Evolutionary conservation across 352 stramenopile genomes (phyloP), one percentile per base, ranked within the genome.

Genomic region (Ophiocytium majus): DNA sequence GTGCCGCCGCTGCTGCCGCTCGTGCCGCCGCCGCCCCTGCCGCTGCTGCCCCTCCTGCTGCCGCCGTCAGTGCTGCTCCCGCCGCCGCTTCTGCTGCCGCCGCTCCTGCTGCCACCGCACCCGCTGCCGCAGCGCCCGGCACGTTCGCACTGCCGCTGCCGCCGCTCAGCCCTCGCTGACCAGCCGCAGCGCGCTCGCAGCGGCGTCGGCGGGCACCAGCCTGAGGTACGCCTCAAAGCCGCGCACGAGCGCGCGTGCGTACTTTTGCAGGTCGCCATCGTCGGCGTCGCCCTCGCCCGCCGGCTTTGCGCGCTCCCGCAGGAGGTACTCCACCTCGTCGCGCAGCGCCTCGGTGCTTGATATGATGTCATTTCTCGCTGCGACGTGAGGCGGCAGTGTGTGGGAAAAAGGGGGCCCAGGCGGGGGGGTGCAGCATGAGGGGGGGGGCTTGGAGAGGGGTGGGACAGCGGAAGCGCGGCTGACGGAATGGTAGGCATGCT

Each of bases 201-300:
- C 57, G 28, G 19, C 57, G 17, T 66, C 57, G 17, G 19, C 28
- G 19, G 64, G 31, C 31, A 76, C 5, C 64, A 76, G 64, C 64
- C 17, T 76, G 64, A 76, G 17, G 64, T 76, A 76, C 5, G 64
- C 64, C 64, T 76, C 31, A 37, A 76, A 76, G 5, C 64, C 64
- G 31, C 64, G 5, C 64, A 76, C 5, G 5, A 37, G 5, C 10
- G 31, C 34, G 31, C 34, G 31, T 10, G 10, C 17, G 34, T 76
- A 76, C 64, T 37, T 37, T 5, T 10, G 5, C 64, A 76, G 17
- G 34, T 76, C 64, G 5, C 5, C 64, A 5, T 5, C 17, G 64
- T 76, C 64, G 5, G 34, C 34, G 17, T 76, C 64, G 5, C 64
- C 64, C 10, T 37, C 34, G 5, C 64, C 64, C n/a, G n/a, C n/a